A percentile compares a stretch with the other conserved stretches of the same genome.
These are phyloP conservation scores for Lipomyces kockii DNA, from an alignment of 805 yeast species.

Conservation along the genomic window DNA sequence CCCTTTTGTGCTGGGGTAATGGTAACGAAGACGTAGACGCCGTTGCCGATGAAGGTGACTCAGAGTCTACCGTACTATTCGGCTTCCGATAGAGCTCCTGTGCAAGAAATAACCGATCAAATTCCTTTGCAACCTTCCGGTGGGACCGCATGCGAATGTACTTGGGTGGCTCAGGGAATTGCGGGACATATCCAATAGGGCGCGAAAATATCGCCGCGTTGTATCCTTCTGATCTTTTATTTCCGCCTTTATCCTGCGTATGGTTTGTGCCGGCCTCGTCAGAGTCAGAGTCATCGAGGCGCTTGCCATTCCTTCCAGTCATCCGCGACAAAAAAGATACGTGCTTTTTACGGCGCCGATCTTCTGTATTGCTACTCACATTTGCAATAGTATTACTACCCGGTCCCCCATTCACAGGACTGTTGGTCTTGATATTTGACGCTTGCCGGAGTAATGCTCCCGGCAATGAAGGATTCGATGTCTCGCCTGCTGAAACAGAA, in stretches of 20 bases:
- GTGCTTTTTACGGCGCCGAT: neutral
- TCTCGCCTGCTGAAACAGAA: neutral
- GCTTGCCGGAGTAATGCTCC: conserved; percentile 11
- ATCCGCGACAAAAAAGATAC: conserved; percentile 3
- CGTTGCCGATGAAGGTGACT: conserved; percentile 14
- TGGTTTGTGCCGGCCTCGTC: neutral
- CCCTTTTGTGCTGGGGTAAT: conserved; percentile 36
- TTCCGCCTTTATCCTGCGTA: neutral
- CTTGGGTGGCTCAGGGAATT: conserved; percentile 42
- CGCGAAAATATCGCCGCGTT: conserved; percentile 40
- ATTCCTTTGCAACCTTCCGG: conserved; percentile 41
- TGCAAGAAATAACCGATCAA: conserved; percentile 45
- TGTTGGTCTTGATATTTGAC: conserved; percentile 8
- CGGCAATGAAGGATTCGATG: neutral
- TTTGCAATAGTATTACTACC: neutral
- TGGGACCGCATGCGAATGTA: conserved; percentile 46
- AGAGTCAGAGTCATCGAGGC: conserved; percentile 9
- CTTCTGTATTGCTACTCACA: neutral
- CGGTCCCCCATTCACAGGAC: neutral
- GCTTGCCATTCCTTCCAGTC: neutral
- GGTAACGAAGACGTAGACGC: conserved; percentile 23
- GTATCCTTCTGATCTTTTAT: conserved; percentile 41
- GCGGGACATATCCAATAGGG: conserved; percentile 39
- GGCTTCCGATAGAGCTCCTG: conserved; percentile 42
- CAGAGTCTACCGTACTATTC: neutral